Evolutionary conservation across 495 filamentous ascomycete genomes (phyloP).

Genomic region (Penicillium tannophilum): DNA sequence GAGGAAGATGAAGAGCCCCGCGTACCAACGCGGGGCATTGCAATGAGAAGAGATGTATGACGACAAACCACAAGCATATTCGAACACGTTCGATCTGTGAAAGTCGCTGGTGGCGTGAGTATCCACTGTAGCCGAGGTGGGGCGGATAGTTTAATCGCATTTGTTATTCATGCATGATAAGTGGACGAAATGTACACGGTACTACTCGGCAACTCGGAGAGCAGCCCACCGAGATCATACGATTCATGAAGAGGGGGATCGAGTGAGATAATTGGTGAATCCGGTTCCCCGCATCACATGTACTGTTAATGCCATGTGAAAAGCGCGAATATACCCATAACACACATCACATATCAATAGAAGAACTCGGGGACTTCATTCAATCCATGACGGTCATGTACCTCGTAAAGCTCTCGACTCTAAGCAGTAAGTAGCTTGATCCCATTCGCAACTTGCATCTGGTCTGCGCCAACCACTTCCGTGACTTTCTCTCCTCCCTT

Average conservation of each 20-base stretch:
- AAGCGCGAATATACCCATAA: too few species aligned
- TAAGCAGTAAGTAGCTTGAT: slow-evolving; percentile 10
- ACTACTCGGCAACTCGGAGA: background rate
- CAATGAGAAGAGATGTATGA: background rate
- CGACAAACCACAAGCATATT: background rate
- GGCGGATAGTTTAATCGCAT: background rate
- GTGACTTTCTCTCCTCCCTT: slow-evolving; percentile 67
- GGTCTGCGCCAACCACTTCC: slow-evolving; percentile 73
- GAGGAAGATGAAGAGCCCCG: slow-evolving; percentile 1
- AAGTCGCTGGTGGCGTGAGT: slow-evolving; percentile 9
- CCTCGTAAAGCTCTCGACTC: too few species aligned
- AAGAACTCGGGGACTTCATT: too few species aligned
- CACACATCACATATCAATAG: too few species aligned
- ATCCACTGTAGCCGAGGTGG: background rate
- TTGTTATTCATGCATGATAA: background rate
- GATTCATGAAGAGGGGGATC: background rate
- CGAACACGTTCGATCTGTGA: background rate
- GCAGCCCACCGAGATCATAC: background rate
- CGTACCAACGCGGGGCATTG: slow-evolving; percentile 9
- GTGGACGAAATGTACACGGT: background rate
- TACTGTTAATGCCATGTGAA: too few species aligned
- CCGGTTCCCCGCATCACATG: too few species aligned
- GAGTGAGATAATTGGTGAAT: too few species aligned
- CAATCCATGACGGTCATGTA: too few species aligned
- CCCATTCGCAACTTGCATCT: slow-evolving; percentile 21